Base-by-base conservation (phyloP, 495 filamentous ascomycete species). In the Penicillium nucicola region DNA sequence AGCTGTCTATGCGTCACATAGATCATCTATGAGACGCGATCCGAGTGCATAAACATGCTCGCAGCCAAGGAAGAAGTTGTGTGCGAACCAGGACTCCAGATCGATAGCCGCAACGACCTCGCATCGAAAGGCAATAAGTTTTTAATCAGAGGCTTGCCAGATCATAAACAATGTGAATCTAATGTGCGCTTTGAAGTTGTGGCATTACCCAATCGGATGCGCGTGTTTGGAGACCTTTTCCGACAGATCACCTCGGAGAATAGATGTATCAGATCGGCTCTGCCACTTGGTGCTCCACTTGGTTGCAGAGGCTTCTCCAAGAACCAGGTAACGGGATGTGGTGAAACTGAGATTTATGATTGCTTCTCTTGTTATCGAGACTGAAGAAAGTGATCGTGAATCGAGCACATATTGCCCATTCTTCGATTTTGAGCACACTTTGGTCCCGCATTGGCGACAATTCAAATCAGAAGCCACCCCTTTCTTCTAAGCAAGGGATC, bases 1-100 rank as follows among this genome's bases (percentile, higher is more conserved):
- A 23, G 5, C 1, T 19, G 8, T 33, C 22, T 40, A 55, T 48
- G 20, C 50, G 46, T 59, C 43, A 52, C n/a, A 50, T 36, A n/a
- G 17, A 38, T 17, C 19, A 14, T 38, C 28, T 33, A 8, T 4
- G 25, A 15, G 22, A 15, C 22, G 35, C 15, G 17, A 17, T 2
- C 10, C 9, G 20, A 15, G 37, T 48, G 46, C 15, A 15, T 10
- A 30, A 19, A 17, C 23, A 17, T 17, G 35, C 15, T 38, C 9
- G 19, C 36, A 38, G 44, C 44, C 38, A 42, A 41, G 35, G 32
- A 11, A 48, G 18, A 17, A 17, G 25, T 44, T 40, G 14, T 31
- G 45, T 20, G 47, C 32, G 45, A 47, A 55, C 48, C 22, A 50
- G 14, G 19, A 33, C 14, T 18, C 23, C 46, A 43, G 23, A 33